phyloP scores from a whole-genome alignment of 2,329 filamentous ascomycete species.

The Exophiala aquamarina region DNA sequence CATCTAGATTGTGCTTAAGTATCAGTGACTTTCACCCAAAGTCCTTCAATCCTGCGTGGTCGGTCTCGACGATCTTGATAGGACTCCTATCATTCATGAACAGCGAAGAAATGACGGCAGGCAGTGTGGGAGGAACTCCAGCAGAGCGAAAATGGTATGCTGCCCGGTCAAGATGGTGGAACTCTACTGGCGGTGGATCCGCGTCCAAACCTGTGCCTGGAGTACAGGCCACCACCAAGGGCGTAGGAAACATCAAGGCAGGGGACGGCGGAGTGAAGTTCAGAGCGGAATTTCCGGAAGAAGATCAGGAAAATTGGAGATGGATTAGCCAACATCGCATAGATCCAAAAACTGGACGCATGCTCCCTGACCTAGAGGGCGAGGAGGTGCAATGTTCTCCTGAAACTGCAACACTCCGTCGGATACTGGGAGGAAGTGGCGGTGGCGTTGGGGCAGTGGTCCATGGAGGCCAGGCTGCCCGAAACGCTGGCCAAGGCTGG shows the following conservation, averaged over 20 bases:
- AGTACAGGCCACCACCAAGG: constrained; percentile 59
- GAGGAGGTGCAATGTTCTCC: constrained; percentile 55
- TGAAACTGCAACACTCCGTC: constrained; percentile 63
- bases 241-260: constrained; percentile 76
- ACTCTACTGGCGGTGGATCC: constrained; percentile 85
- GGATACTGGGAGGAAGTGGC: constrained; percentile 59
- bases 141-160: constrained; percentile 78
- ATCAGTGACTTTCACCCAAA: constrained; percentile 98
- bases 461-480: constrained; percentile 72
- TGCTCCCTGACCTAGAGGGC: constrained; percentile 51
- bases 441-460: constrained; percentile 63
- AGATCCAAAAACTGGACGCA: constrained; percentile 71
- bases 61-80: constrained; percentile 93
- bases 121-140: constrained; percentile 75
- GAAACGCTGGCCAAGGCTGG: constrained; percentile 82
- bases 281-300: constrained; percentile 80
- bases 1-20: constrained; percentile 85
- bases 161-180: constrained; percentile 86
- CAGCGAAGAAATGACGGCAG: constrained; percentile 97
- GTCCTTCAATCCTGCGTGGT: constrained; percentile 97
- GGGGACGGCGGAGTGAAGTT: constrained; percentile 94
- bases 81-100: constrained; percentile 98
- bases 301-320: constrained; percentile 85
- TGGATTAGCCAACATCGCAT: constrained; percentile 86
- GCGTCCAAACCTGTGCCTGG: constrained; percentile 51